Evolutionary conservation across 2,329 filamentous ascomycete species (phyloP), one percentile per base, ranked within the genome.

Genomic region (Cladosporium sp.): DNA sequence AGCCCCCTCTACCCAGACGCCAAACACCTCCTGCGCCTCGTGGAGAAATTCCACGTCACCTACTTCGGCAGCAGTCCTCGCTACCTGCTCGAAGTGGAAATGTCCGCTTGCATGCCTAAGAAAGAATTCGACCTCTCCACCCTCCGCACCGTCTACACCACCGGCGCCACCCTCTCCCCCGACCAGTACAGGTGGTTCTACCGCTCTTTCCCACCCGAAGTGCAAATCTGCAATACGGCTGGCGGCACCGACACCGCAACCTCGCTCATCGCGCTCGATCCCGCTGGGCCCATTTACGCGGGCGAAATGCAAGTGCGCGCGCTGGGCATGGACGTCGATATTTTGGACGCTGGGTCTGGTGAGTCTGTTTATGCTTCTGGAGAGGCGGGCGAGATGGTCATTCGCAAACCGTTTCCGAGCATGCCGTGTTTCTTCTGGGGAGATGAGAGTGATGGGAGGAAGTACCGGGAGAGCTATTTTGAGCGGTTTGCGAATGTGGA

Each of bases 161-260:
- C 71, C 2, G 73, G 74, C 12, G 70, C 71, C 4, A 69, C 72
- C 2, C 60, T 76, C 8, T 68, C 71, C 1, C 57, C 64, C 4
- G 66, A 71, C 20, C 70, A 74, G 44, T 75, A 71, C 50, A 61
- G 66, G 36, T 77, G 72, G 68, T 74, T 75, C 61, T 75, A 75
- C 57, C n/a, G 49, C 29, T 65, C 62, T 27, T 75, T 72, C 55
- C 70, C 65, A 6, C 47, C 58, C 1, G 53, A 55, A 4, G 59
- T 70, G 22, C 73, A 69, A 56, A 62, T 76, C 4, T 70, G 68
- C 58, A 66, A 66, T 45, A 66, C 73, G 4, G 73, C 73, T 4
- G 75, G 75, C 15, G 75, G 74, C 8, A 77, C 75, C 0, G 75
- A 78, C 48, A 68, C 73, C 9, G 71, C 68, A 1, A 73, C 72